Percentiles rank a stretch among this genome's conserved stretches.
These are phyloP conservation scores for Cladobotryum protrusum DNA, from an alignment of 2,329 filamentous ascomycete species.

Conservation along the genomic window DNA sequence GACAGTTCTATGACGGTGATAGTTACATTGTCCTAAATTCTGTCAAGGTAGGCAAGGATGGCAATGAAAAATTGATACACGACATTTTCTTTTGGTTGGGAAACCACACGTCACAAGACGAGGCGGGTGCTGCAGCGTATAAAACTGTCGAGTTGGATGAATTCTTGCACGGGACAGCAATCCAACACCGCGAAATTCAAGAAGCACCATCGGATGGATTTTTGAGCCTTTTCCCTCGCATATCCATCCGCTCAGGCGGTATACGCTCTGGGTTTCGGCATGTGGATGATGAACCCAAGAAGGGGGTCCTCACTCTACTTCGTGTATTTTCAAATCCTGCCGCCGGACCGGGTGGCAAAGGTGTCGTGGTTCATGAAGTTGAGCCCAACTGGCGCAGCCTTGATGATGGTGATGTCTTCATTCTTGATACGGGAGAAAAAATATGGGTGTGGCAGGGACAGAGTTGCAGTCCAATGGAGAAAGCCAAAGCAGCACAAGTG, in stretches of 20 bases:
- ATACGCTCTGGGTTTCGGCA: conserved; percentile 57
- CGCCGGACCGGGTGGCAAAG: conserved; percentile 23
- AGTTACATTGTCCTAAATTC: conserved; percentile 62
- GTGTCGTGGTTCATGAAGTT: conserved; percentile 58
- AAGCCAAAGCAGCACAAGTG: conserved; percentile 60
- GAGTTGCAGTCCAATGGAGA: conserved; percentile 61
- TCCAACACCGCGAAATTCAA: conserved; percentile 61
- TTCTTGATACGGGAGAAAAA: conserved; percentile 56
- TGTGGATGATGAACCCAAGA: conserved; percentile 41
- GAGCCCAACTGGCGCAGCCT: conserved; percentile 55
- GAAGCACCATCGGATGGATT: conserved; percentile 53
- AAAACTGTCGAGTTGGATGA: conserved; percentile 67
- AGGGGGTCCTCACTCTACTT: conserved; percentile 46
- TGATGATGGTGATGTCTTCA: conserved; percentile 60
- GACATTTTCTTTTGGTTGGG: conserved; percentile 69
- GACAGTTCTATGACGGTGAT: conserved; percentile 61
- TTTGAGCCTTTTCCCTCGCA: conserved; percentile 51
- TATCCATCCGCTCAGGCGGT: conserved; percentile 56
- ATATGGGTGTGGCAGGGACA: conserved; percentile 66
- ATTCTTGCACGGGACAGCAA: conserved; percentile 55
- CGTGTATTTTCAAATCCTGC: conserved; percentile 57
- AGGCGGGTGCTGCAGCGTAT: conserved; percentile 63
- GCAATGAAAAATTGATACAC: conserved; percentile 44
- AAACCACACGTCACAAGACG: conserved; percentile 58
- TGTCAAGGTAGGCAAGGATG: conserved; percentile 42